Evolutionary conservation across 495 filamentous ascomycete species (phyloP).

Genomic region (Lasiosphaeriaceae sp.): DNA sequence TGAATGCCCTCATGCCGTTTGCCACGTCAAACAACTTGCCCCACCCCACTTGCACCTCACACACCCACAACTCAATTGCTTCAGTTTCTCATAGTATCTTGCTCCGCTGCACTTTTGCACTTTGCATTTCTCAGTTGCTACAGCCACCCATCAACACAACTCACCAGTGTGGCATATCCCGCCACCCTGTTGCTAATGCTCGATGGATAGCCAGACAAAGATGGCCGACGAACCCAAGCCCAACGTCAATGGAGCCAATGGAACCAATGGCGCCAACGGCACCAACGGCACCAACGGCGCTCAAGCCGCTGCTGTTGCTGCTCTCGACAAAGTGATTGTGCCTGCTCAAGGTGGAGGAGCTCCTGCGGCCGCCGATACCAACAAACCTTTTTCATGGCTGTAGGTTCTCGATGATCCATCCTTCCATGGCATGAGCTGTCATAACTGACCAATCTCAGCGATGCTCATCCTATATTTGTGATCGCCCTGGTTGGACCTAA

Average conservation of each 20-base stretch:
- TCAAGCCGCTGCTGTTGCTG: too few species aligned
- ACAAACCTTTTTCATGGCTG: conserved; percentile 32
- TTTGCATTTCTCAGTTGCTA: too few species aligned
- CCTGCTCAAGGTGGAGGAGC: not conserved
- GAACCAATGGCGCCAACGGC: not conserved
- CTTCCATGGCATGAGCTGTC: not conserved
- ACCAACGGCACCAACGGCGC: not conserved
- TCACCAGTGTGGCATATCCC: too few species aligned
- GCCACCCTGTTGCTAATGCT: not conserved
- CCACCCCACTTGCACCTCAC: too few species aligned
- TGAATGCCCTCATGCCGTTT: too few species aligned
- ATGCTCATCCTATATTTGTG: conserved; percentile 51
- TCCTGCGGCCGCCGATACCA: not conserved
- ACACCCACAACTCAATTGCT: too few species aligned
- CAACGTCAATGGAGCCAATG: not conserved
- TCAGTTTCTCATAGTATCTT: too few species aligned
- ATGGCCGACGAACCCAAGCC: not conserved
- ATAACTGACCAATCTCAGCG: conserved; percentile 26
- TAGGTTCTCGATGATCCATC: conserved; percentile 15
- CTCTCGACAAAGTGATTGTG: too few species aligned
- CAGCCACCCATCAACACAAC: not conserved
- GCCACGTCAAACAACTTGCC: too few species aligned
- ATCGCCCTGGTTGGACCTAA: conserved; percentile 49
- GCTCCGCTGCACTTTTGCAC: too few species aligned
- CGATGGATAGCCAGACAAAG: not conserved